Conservation (phyloP, 2,329 filamentous ascomycete genomes). For the Zymoseptoria passerinii region DNA sequence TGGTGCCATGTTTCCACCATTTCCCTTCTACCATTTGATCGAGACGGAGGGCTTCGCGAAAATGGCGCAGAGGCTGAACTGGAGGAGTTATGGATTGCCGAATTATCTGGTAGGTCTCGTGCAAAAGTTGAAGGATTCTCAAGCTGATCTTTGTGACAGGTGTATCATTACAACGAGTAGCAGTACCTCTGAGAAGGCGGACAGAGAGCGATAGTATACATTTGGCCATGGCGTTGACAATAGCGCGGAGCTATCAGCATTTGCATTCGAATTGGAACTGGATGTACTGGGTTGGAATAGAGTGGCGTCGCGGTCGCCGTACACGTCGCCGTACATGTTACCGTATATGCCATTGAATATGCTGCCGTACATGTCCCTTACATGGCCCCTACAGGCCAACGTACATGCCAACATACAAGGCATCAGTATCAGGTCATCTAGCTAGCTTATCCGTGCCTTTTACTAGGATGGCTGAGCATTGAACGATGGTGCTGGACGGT, state of each 20-base stretch:
- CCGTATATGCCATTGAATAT: no score
- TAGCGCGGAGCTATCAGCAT: not conserved
- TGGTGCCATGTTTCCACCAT: conserved; percentile 96
- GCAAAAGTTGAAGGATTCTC: not conserved
- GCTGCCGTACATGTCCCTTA: no score
- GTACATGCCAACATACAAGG: no score
- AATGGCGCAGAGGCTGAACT: conserved; percentile 86
- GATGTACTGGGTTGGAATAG: not conserved
- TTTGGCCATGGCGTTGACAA: not conserved
- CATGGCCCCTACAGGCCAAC: no score
- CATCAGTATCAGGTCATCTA: no score
- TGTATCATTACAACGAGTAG: conserved; percentile 18
- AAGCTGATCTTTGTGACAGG: conserved; percentile 1
- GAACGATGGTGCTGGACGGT: no score
- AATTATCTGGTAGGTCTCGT: conserved; percentile 79
- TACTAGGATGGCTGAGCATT: no score
- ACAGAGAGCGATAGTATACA: not conserved
- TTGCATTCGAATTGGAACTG: not conserved
- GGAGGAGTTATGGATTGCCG: conserved; percentile 77
- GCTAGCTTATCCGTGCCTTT: no score
- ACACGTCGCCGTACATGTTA: no score
- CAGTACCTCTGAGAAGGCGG: not conserved
- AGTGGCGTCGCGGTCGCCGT: not conserved
- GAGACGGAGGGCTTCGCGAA: conserved; percentile 98
- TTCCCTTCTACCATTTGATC: conserved; percentile 92